These are phyloP conservation scores for Globisporangium sylvaticum DNA, from an alignment of 352 stramenopile species.

Conservation along the genomic window DNA sequence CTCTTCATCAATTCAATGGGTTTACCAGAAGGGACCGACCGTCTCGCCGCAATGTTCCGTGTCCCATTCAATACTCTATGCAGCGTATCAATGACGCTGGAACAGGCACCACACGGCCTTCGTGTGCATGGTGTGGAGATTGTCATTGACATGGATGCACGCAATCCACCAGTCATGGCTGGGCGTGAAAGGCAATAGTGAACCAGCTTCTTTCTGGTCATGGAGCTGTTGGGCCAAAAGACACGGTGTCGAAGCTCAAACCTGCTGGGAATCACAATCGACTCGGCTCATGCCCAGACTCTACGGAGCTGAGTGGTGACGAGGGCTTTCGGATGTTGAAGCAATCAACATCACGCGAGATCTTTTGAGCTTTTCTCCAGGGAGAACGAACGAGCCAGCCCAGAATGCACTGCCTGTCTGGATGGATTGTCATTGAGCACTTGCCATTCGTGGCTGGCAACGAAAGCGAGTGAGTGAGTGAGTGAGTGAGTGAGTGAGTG, in stretches of 20 bases:
- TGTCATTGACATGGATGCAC: background rate
- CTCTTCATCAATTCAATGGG: background rate
- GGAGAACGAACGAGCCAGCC: background rate
- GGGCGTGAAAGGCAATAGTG: background rate
- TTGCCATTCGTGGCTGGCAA: background rate
- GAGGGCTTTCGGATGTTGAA: background rate
- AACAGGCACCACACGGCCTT: background rate
- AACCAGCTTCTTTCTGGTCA: background rate
- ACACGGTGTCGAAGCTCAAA: background rate
- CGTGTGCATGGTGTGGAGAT: background rate
- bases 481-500: background rate
- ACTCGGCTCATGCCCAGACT: background rate
- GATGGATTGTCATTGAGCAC: background rate
- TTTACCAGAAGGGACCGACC: background rate
- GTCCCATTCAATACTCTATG: background rate
- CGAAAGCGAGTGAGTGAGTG: background rate
- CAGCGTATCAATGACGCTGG: constrained; percentile 6
- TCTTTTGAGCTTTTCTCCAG: background rate
- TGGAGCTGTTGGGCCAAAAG: background rate
- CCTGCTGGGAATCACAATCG: background rate
- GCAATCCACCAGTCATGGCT: background rate
- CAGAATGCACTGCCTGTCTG: background rate
- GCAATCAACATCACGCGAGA: background rate
- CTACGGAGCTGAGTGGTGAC: background rate
- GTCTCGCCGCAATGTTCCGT: background rate